A percentile compares a stretch with the other conserved stretches of the same genome.
Conservation (phyloP, 2,329 filamentous ascomycete species). For the Sarocladium brachiariae region DNA sequence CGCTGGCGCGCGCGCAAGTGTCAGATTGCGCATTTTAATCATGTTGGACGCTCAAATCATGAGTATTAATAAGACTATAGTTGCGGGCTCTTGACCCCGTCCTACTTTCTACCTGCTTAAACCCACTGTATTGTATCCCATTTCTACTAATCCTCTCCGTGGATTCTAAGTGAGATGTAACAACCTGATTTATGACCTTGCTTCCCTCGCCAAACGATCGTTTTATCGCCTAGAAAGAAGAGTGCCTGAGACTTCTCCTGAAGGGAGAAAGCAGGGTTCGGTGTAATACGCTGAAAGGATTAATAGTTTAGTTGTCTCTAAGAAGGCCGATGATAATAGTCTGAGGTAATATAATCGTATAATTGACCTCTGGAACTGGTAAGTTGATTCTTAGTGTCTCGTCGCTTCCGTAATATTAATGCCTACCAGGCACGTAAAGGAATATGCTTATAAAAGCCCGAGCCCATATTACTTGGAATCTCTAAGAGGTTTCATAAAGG, state of each 20-base stretch:
- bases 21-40: too few relatives aligned
- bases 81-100: background rate
- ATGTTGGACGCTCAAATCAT: too few relatives aligned
- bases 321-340: background rate
- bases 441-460: background rate
- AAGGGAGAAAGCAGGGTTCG: background rate
- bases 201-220: background rate
- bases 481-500: background rate
- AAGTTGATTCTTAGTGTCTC: background rate
- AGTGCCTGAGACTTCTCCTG: background rate
- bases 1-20: too few relatives aligned
- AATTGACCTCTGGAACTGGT: background rate
- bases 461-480: background rate
- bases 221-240: background rate
- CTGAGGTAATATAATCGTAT: background rate
- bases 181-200: background rate
- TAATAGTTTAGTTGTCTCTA: background rate
- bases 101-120: conserved; percentile 1
- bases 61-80: background rate
- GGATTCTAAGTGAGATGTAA: background rate
- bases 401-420: background rate
- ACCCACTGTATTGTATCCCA: background rate
- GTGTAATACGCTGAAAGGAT: background rate
- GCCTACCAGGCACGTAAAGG: background rate
- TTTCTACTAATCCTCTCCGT: background rate